These are phyloP conservation scores for Neocallimastix lanati DNA, from an alignment of 192 early-diverging fungal species.

Conservation along the genomic window DNA sequence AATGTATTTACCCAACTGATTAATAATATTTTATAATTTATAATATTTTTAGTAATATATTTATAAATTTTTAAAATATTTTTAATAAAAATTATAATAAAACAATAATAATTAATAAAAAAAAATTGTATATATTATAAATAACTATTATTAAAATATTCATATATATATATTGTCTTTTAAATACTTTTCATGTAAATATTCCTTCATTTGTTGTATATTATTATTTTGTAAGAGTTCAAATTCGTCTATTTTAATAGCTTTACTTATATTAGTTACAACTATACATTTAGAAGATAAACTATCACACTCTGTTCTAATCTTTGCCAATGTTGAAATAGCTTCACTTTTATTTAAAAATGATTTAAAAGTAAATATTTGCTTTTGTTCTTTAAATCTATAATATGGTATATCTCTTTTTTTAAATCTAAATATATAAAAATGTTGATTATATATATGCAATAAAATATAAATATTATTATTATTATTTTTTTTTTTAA, in stretches of 20 bases:
- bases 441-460: too few species aligned
- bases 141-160: too few species aligned
- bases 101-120: too few species aligned
- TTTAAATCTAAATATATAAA: background rate
- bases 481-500: too few species aligned
- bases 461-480: too few species aligned
- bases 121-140: too few species aligned
- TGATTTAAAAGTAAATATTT: constrained; percentile 24
- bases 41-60: too few species aligned
- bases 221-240: constrained; percentile 30
- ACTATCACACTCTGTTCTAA: constrained; percentile 31
- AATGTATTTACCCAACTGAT: constrained; percentile 27
- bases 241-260: constrained; percentile 34
- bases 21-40: background rate
- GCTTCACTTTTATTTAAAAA: constrained; percentile 35
- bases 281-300: background rate
- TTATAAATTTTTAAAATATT: too few species aligned
- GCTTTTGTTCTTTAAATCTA: constrained; percentile 14
- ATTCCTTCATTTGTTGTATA: constrained; percentile 24
- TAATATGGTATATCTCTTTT: constrained; percentile 12
- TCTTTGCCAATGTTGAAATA: constrained; percentile 22
- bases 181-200: constrained; percentile 27
- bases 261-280: constrained; percentile 20
- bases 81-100: too few species aligned
- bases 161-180: too few species aligned